A percentile compares a stretch with the other conserved stretches of the same genome.
Conservation (phyloP, 805 yeast genomes). For the Candida takata region DNA sequence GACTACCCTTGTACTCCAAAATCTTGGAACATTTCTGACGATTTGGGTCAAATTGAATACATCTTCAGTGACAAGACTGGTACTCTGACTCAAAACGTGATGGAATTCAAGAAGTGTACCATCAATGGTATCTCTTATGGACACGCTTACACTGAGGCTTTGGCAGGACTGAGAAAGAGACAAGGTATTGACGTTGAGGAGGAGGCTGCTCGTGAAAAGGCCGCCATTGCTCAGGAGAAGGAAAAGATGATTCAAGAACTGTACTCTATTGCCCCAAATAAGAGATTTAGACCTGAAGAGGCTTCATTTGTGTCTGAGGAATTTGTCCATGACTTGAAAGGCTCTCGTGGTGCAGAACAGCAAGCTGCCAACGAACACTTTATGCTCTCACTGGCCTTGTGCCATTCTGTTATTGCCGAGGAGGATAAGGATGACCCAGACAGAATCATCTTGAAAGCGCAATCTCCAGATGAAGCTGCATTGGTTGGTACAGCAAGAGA, state of each 20-base stretch:
- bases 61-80: constrained; percentile 83
- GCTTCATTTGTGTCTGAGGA: constrained; percentile 64
- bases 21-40: constrained; percentile 82
- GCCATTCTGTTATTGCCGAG: constrained; percentile 74
- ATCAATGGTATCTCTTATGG: constrained; percentile 71
- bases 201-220: constrained; percentile 46
- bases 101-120: constrained; percentile 81
- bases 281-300: constrained; percentile 46
- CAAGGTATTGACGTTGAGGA: constrained; percentile 69
- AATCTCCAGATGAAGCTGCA: constrained; percentile 85
- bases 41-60: constrained; percentile 79
- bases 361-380: constrained; percentile 60
- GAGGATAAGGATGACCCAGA: constrained; percentile 53
- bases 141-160: constrained; percentile 75
- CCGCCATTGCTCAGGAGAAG: constrained; percentile 50
- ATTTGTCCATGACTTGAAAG: constrained; percentile 55
- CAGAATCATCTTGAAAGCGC: constrained; percentile 58
- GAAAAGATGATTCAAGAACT: constrained; percentile 48
- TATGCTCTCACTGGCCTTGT: constrained; percentile 67
- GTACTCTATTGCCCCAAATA: constrained; percentile 30
- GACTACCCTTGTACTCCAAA: constrained; percentile 83
- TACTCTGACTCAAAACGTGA: constrained; percentile 73
- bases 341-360: constrained; percentile 44
- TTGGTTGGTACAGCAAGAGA: constrained; percentile 77
- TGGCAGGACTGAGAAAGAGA: constrained; percentile 70